These are phyloP conservation scores for Azolla pinnata DNA, from an alignment of 75 land plant species.

Conservation along the genomic window DNA sequence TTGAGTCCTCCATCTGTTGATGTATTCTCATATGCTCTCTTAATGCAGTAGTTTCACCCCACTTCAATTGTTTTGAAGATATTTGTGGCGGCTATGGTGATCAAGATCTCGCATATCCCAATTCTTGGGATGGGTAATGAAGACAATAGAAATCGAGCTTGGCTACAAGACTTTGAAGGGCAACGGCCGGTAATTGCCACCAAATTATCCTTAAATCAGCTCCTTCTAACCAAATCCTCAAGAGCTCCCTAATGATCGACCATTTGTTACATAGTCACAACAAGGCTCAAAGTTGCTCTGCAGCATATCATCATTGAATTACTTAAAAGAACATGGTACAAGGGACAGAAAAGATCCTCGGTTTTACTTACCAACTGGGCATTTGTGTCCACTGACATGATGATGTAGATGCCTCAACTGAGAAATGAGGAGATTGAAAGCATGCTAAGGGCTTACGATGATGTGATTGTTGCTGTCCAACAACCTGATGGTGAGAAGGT, in stretches of 20 bases:
- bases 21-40: neutral
- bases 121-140: constrained; percentile 27
- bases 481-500: constrained; percentile 41
- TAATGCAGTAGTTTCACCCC: neutral
- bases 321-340: too few relatives aligned
- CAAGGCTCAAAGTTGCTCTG: too few relatives aligned
- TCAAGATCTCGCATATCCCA: constrained; percentile 31
- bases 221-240: too few relatives aligned
- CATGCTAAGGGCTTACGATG: neutral
- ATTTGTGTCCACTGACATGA: neutral
- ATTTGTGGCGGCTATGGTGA: constrained; percentile 29
- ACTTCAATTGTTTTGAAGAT: constrained; percentile 14
- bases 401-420: too few relatives aligned
- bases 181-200: constrained; percentile 10
- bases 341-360: too few relatives aligned
- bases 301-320: too few relatives aligned
- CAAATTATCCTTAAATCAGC: too few relatives aligned
- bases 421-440: neutral
- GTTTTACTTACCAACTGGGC: too few relatives aligned
- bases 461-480: constrained; percentile 28
- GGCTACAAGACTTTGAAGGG: constrained; percentile 12
- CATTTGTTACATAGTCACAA: too few relatives aligned
- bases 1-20: neutral
- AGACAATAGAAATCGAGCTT: constrained; percentile 21
- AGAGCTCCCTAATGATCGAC: too few relatives aligned